Conservation (phyloP, 306 rosid species). For the Cucurbita ficifolia region DNA sequence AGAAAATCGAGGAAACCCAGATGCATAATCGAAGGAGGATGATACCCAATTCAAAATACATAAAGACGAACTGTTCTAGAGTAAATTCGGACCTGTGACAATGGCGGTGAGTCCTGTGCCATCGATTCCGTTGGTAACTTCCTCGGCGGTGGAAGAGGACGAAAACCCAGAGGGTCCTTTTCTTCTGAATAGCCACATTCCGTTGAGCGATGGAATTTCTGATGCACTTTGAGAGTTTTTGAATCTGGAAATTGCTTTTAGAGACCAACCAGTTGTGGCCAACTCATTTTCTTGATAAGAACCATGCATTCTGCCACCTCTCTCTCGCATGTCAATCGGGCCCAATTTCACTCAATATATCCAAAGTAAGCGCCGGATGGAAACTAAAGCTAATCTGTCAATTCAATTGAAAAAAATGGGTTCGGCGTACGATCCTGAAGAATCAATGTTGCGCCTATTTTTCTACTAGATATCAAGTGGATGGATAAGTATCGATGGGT, state of each 20-base stretch:
- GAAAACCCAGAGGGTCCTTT: slow-evolving; percentile 70
- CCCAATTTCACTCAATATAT: background rate
- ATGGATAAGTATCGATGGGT: too few relatives aligned
- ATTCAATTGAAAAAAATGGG: too few relatives aligned
- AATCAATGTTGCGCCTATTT: too few relatives aligned
- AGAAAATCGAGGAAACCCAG: too few relatives aligned
- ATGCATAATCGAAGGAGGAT: background rate
- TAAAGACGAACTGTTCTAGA: too few relatives aligned
- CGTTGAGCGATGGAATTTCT: background rate
- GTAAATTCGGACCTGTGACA: slow-evolving; percentile 41
- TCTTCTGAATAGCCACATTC: slow-evolving; percentile 54
- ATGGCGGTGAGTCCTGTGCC: slow-evolving; percentile 70
- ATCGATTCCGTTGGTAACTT: slow-evolving; percentile 58
- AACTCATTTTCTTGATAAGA: background rate
- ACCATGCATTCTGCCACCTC: slow-evolving; percentile 5
- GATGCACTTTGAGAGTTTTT: background rate
- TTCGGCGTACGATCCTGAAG: too few relatives aligned
- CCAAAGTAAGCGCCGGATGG: background rate
- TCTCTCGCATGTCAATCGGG: background rate
- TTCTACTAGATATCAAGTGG: too few relatives aligned
- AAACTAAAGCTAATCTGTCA: too few relatives aligned
- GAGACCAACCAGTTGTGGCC: background rate
- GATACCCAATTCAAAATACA: background rate
- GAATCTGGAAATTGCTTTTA: background rate
- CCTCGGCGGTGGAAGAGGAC: slow-evolving; percentile 55